phyloP scores from a whole-genome alignment of 73 alveolate species.

The Stentor roeselii region DNA sequence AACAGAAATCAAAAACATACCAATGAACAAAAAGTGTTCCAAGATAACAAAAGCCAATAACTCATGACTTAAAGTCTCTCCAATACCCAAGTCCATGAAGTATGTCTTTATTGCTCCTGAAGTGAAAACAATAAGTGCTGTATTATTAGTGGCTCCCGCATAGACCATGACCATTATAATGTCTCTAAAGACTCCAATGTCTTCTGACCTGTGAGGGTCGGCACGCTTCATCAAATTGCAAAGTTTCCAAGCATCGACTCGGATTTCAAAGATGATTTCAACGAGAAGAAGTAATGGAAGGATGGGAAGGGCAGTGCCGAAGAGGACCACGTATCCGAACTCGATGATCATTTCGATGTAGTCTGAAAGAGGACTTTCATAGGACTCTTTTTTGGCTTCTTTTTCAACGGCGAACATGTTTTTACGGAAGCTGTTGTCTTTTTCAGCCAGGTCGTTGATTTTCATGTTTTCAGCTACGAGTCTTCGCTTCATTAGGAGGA shows the following conservation, averaged over 20 bases:
- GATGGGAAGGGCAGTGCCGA: constrained; percentile 18
- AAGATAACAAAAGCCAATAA: constrained; percentile 9
- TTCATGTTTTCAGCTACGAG: neutral
- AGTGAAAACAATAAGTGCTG: constrained; percentile 13
- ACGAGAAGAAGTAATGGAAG: neutral
- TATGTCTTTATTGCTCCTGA: neutral
- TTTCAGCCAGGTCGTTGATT: neutral
- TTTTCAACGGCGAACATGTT: neutral
- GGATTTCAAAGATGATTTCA: constrained; percentile 14
- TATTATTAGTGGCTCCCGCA: constrained; percentile 7
- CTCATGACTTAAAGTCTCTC: neutral
- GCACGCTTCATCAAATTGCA: neutral
- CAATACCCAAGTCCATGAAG: too few species aligned
- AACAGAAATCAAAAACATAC: constrained; percentile 5
- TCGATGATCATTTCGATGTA: constrained; percentile 20
- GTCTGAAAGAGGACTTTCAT: constrained; percentile 5
- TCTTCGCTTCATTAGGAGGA: neutral
- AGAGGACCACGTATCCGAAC: constrained; percentile 24
- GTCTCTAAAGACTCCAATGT: constrained; percentile 19
- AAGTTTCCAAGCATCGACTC: constrained; percentile 30
- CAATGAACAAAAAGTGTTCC: neutral
- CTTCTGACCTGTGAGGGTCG: constrained; percentile 23
- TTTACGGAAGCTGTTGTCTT: neutral
- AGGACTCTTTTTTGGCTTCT: neutral
- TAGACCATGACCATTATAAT: constrained; percentile 1